phyloP scores from a whole-genome alignment of 768 basidiomycete genomes.

The Rhodotorula toruloides region DNA sequence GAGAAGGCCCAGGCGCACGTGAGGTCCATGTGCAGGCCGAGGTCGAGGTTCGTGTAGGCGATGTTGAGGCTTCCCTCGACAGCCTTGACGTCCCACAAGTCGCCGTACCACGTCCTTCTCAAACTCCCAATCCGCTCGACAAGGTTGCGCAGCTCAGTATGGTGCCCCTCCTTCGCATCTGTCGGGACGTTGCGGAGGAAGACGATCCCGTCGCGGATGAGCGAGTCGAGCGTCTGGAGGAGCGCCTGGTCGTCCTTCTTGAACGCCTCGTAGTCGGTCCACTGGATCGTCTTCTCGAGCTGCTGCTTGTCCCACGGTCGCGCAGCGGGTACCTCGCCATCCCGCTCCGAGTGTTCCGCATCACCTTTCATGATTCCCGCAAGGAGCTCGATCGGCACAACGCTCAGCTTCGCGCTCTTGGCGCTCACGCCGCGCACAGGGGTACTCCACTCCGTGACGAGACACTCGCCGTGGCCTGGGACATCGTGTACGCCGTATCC shows the following conservation, averaged over 20 bases:
- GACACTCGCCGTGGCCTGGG: constrained; percentile 41
- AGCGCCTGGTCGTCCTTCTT: constrained; percentile 53
- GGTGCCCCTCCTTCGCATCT: constrained; percentile 55
- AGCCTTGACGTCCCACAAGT: constrained; percentile 59
- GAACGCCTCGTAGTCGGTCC: constrained; percentile 51
- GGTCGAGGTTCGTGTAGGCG: constrained; percentile 83
- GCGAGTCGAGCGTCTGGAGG: constrained; percentile 61
- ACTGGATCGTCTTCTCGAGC: constrained; percentile 53
- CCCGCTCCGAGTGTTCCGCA: not conserved
- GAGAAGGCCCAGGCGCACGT: constrained; percentile 55
- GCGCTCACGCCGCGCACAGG: constrained; percentile 50
- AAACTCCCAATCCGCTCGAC: constrained; percentile 68
- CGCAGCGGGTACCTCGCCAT: constrained; percentile 3
- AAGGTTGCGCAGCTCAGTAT: constrained; percentile 64
- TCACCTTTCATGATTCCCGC: constrained; percentile 38
- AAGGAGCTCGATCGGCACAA: constrained; percentile 32
- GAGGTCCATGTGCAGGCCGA: constrained; percentile 88
- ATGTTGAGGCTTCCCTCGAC: constrained; percentile 73
- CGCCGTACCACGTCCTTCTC: constrained; percentile 82
- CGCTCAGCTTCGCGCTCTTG: constrained; percentile 20
- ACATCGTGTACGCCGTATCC: constrained; percentile 48
- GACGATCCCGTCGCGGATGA: constrained; percentile 66
- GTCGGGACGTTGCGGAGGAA: constrained; percentile 69
- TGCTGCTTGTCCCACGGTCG: constrained; percentile 42
- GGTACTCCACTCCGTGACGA: constrained; percentile 53